A percentile compares a stretch with the other conserved stretches of the same genome.
Conservation (phyloP, 208 protist species). For the Trypanosoma vivax region DNA sequence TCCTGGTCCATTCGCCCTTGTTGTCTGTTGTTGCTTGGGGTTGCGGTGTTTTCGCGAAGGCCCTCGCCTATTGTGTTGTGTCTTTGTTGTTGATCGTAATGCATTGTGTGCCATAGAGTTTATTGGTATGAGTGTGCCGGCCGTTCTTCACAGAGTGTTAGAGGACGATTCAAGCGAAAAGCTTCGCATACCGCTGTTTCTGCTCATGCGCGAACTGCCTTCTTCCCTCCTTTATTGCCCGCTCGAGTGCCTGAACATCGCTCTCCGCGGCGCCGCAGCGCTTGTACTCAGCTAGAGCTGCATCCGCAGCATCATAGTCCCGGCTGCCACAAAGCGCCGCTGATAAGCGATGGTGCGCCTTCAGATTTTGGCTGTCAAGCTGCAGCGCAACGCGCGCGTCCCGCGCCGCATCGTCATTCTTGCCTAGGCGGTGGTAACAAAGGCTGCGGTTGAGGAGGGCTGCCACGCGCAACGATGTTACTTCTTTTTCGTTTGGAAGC, state of each 20-base stretch:
- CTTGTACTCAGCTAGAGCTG: conserved; percentile 29
- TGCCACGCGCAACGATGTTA: conserved; percentile 39
- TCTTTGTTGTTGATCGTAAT: background rate
- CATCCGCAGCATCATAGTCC: conserved; percentile 42
- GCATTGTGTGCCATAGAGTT: background rate
- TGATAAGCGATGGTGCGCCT: conserved; percentile 62
- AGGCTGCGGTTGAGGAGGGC: conserved; percentile 66
- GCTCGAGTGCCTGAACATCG: conserved; percentile 36
- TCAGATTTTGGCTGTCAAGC: conserved; percentile 38
- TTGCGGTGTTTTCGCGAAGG: background rate
- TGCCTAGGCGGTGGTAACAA: conserved; percentile 26
- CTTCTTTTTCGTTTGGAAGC: conserved; percentile 43
- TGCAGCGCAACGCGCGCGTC: conserved; percentile 35
- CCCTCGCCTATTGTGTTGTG: background rate
- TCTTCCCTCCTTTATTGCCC: conserved; percentile 24
- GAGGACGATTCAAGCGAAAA: conserved; percentile 37
- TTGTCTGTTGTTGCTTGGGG: conserved; percentile 2
- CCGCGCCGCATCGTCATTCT: conserved; percentile 28
- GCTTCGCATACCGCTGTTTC: conserved; percentile 62
- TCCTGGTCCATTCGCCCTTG: too few relatives aligned
- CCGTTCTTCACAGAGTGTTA: background rate
- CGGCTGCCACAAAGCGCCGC: conserved; percentile 38
- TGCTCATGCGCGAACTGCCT: conserved; percentile 29
- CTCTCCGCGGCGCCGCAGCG: conserved; percentile 21
- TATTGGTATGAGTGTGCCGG: background rate